Conservation (phyloP, 2,329 filamentous ascomycete species). For the Celoporthe dispersa region DNA sequence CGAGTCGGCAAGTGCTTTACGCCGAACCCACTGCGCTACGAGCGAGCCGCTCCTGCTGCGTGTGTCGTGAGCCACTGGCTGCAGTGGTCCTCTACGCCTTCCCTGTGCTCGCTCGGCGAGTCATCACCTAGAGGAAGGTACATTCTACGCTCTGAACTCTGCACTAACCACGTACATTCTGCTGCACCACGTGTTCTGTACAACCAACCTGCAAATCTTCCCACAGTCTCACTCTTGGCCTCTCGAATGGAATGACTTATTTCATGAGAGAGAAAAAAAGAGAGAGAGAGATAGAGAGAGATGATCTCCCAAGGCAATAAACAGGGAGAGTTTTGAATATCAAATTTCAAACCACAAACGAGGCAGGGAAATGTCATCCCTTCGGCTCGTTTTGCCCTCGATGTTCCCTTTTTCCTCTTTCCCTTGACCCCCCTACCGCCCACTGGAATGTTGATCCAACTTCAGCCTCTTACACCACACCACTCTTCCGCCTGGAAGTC, state of each 20-base stretch:
- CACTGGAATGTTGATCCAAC: conserved; percentile 30
- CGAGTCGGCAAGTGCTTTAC: neutral
- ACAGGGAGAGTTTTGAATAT: conserved; percentile 7
- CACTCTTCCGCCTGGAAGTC: neutral
- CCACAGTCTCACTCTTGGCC: neutral
- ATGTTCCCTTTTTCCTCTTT: neutral
- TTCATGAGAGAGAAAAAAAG: neutral
- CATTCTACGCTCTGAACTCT: neutral
- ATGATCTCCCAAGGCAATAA: conserved; percentile 2
- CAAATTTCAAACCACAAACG: neutral
- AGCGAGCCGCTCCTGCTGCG: neutral
- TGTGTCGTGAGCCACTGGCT: neutral
- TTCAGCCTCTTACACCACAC: conserved; percentile 19
- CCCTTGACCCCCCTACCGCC: conserved; percentile 16
- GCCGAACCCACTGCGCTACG: neutral
- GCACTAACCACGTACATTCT: too few species aligned
- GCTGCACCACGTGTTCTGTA: too few species aligned
- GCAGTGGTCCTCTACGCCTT: neutral
- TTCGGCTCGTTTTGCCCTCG: conserved; percentile 12
- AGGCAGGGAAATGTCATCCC: conserved; percentile 11
- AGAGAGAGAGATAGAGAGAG: too few species aligned
- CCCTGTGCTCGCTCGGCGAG: neutral
- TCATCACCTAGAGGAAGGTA: neutral
- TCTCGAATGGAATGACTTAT: too few species aligned
- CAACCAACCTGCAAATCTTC: neutral